Conservation (phyloP, 176 grass and related monocot species). For the Musa beccarii region DNA sequence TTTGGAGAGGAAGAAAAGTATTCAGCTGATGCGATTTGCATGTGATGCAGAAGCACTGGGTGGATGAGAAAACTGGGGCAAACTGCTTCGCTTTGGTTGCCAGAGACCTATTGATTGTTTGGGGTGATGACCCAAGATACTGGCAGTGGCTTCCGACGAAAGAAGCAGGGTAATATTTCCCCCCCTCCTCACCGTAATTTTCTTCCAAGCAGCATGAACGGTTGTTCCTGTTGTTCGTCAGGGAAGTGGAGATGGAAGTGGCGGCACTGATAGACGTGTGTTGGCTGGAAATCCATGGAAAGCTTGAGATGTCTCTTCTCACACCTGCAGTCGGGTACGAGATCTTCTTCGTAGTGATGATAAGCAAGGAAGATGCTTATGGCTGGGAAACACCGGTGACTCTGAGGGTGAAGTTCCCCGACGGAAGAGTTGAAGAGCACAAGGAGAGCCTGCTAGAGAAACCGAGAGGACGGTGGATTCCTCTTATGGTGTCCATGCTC, state of each 20-base stretch:
- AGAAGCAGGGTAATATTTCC: conserved; percentile 26
- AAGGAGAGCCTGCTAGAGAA: conserved; percentile 36
- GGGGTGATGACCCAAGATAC: conserved; percentile 32
- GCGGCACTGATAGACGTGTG: conserved; percentile 33
- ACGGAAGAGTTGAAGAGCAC: conserved; percentile 22
- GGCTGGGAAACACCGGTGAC: conserved; percentile 33
- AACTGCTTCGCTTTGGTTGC: conserved; percentile 44
- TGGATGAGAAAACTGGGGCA: conserved; percentile 20
- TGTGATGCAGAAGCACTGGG: conserved; percentile 42
- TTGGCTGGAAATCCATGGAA: conserved; percentile 50
- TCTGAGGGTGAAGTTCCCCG: conserved; percentile 37
- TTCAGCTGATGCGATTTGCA: not conserved
- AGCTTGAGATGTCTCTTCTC: conserved; percentile 33
- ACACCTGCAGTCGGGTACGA: conserved; percentile 35
- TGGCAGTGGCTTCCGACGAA: conserved; percentile 39
- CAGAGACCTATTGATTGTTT: conserved; percentile 37
- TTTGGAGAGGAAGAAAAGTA: not conserved
- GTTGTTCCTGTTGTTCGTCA: not conserved
- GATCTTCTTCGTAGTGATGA: conserved; percentile 23
- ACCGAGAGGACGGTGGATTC: conserved; percentile 22
- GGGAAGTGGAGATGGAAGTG: conserved; percentile 24
- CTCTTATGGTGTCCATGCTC: conserved; percentile 30
- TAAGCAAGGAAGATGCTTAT: not conserved
- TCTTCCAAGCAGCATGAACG: not conserved
- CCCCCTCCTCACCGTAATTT: not conserved